Conservation (phyloP, 495 filamentous ascomycete genomes). For the Penicillium turbatum region DNA sequence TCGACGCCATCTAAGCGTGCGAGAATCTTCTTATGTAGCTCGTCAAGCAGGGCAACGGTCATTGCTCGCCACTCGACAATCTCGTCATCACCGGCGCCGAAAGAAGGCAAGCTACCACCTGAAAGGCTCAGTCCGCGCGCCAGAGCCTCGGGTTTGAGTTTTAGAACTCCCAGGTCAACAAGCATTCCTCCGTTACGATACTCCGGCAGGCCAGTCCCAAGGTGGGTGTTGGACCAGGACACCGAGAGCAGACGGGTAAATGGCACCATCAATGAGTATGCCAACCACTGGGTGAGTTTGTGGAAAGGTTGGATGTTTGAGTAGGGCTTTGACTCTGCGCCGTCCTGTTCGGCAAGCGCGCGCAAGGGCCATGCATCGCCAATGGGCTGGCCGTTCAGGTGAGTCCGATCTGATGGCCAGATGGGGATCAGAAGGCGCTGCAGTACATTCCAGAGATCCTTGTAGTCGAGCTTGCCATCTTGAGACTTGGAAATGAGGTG, state of each 20-base stretch:
- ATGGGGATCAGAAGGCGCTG: conserved; percentile 50
- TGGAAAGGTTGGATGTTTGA: conserved; percentile 58
- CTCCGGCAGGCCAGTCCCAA: conserved; percentile 80
- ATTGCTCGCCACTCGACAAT: conserved; percentile 84
- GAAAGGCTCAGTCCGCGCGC: conserved; percentile 44
- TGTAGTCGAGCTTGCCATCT: conserved; percentile 26
- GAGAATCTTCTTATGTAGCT: conserved; percentile 61
- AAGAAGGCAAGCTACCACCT: conserved; percentile 68
- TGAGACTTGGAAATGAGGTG: conserved; percentile 37
- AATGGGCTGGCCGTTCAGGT: conserved; percentile 46
- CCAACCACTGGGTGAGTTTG: conserved; percentile 86
- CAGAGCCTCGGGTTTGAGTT: conserved; percentile 61
- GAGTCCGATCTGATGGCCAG: conserved; percentile 53
- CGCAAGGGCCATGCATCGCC: conserved; percentile 55
- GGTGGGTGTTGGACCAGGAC: conserved; percentile 70
- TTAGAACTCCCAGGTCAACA: conserved; percentile 75
- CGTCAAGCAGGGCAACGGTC: conserved; percentile 80
- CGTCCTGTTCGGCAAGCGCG: conserved; percentile 15
- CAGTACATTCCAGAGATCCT: conserved; percentile 45
- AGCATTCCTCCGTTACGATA: conserved; percentile 86
- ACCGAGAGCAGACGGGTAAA: conserved; percentile 74
- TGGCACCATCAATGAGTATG: conserved; percentile 84
- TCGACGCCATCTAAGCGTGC: conserved; percentile 51
- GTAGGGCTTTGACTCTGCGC: conserved; percentile 7
- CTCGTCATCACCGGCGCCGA: conserved; percentile 74